Base-by-base conservation (phyloP, 768 basidiomycete genomes). In the Aureoboletus auriporus region DNA sequence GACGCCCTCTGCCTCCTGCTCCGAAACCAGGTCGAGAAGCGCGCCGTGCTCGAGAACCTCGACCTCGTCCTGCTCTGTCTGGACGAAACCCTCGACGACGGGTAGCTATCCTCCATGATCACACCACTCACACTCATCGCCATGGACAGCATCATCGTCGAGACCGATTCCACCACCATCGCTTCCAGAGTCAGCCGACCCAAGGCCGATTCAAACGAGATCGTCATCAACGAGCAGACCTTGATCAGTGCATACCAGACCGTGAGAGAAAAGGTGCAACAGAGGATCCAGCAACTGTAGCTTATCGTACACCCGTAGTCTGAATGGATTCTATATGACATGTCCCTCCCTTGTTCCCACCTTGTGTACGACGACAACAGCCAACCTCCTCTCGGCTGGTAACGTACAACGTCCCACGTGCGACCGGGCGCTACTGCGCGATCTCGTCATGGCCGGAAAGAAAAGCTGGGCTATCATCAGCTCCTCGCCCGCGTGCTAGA, bases 211-310 rank as follows among this genome's bases (percentile, higher is more conserved):
- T 85, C 94, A 44, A 88, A 86, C 33, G 94, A 98, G 58, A 96
- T 99, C 54, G 86, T 94, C 53, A 95, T 99, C 76, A 97, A 99
- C 75, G 96, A 99, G 71, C 93, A 96, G 71, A 94, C 93, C 8
- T 77, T 96, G 51, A 77, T 95, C 78, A 93, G 75, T 62, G 94
- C 94, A 28, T 96, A 94, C 74, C 83, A 89, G 73, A 89, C 88
- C 1, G 83, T 93, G 54, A 86, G 83, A 68, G 89, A 90, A 61
- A 84, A 81, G 73, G 82, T 93, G 71, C 83, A 86, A 61, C 85
- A 89, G 66, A 76, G 86, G 61, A 89, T 93, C 59, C 82, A 84
- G 27, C 86, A 88, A 58, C 73, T 89, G 50, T 90, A 78, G 69
- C 30, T 5, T 23, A 23, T 23, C 20, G 20, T 23, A 23, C 20